Percentiles rank a stretch among this genome's conserved stretches.
phyloP scores from a whole-genome alignment of 75 land plant species.

The Sequoiadendron giganteum region DNA sequence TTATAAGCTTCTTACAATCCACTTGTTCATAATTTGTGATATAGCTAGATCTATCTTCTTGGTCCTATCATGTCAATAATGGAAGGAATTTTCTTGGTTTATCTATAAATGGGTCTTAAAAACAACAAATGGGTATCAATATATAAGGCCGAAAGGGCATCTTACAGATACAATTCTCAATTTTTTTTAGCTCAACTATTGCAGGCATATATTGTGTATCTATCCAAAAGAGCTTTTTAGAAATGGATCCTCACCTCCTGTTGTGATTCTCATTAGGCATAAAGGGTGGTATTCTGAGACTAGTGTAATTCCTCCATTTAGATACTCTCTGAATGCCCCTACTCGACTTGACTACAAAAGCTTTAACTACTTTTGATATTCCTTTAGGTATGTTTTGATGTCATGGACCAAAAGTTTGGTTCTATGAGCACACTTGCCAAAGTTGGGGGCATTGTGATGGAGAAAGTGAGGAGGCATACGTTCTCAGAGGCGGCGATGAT shows the following conservation, averaged over 20 bases:
- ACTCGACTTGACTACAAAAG: too few relatives aligned
- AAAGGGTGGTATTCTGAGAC: too few relatives aligned
- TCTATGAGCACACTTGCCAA: conserved; percentile 58
- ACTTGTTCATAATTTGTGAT: neutral
- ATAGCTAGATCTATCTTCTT: neutral
- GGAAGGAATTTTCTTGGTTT: neutral
- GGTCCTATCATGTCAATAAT: neutral
- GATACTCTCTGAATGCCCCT: neutral
- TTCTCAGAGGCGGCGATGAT: conserved; percentile 47
- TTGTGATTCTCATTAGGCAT: neutral
- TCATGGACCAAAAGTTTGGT: conserved; percentile 62
- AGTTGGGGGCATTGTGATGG: conserved; percentile 69
- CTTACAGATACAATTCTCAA: too few relatives aligned
- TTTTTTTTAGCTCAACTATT: too few relatives aligned
- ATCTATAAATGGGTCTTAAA: neutral
- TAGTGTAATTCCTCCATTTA: neutral
- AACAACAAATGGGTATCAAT: neutral
- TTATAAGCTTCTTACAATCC: neutral
- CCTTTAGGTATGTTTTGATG: too few relatives aligned
- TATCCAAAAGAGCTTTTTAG: neutral
- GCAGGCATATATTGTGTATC: too few relatives aligned
- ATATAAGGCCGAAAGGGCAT: too few relatives aligned
- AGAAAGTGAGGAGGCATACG: conserved; percentile 71
- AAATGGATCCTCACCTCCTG: neutral
- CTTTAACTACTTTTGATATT: too few relatives aligned